These are phyloP conservation scores for Balakata baccata DNA, from an alignment of 345 rosid genomes.

Conservation along the genomic window DNA sequence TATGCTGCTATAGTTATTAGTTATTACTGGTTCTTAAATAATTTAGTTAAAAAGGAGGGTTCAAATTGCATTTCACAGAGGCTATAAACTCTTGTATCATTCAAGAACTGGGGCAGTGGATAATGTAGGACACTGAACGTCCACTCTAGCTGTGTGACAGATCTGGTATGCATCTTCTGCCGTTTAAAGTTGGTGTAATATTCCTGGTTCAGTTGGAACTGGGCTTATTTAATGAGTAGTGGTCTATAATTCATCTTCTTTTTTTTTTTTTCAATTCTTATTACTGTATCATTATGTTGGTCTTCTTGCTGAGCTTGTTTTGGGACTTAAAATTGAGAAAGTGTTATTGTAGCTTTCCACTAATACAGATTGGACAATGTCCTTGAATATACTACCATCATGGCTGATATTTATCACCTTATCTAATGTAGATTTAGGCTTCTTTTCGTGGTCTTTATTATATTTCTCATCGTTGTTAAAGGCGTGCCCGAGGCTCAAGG, in stretches of 20 bases:
- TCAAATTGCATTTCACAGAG: not conserved
- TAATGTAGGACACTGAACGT: not conserved
- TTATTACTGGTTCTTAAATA: not conserved
- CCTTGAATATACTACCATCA: not conserved
- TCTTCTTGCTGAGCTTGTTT: not conserved
- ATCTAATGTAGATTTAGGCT: not conserved
- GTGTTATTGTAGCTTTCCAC: not conserved
- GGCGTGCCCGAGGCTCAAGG: too few species aligned
- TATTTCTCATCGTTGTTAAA: too few species aligned
- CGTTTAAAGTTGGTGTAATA: not conserved
- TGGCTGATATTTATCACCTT: not conserved
- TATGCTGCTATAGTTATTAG: too few species aligned
- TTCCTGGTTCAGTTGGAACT: not conserved
- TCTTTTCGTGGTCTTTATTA: not conserved
- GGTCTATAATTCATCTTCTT: not conserved
- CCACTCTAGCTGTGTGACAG: not conserved
- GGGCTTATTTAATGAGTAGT: not conserved
- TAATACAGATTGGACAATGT: not conserved
- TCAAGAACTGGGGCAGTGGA: not conserved
- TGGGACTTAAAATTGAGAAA: not conserved
- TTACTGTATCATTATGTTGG: not conserved
- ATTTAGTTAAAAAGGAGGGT: not conserved
- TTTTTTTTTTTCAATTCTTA: not conserved
- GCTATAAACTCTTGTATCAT: not conserved
- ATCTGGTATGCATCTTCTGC: not conserved